Percentiles rank a stretch among this genome's conserved stretches.
Evolutionary conservation across 805 yeast genomes (phyloP).

Genomic region (Starmerella scarabaei): DNA sequence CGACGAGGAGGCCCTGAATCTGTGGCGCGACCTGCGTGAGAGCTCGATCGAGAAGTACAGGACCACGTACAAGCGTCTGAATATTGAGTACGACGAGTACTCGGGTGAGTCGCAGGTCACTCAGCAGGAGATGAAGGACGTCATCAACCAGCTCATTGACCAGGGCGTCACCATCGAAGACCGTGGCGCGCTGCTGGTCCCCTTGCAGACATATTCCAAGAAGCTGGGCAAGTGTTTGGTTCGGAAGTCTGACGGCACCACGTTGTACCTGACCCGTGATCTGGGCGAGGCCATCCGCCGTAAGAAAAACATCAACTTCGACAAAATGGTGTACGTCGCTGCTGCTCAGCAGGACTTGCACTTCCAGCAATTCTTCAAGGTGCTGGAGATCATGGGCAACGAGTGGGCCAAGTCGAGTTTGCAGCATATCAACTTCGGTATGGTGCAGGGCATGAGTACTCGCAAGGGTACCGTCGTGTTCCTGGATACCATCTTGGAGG

Average conservation of each 20-base stretch:
- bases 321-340: conserved; percentile 90
- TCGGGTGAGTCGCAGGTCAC: conserved; percentile 95
- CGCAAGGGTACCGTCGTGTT: conserved; percentile 98
- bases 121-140: conserved; percentile 53
- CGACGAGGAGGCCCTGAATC: conserved; percentile 57
- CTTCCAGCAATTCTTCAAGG: conserved; percentile 84
- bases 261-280: conserved; percentile 87
- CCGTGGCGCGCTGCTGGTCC: conserved; percentile 81
- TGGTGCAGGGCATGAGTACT: conserved; percentile 98
- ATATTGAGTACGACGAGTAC: conserved; percentile 75
- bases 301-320: conserved; percentile 69
- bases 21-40: conserved; percentile 87
- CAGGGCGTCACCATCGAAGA: conserved; percentile 68
- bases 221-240: conserved; percentile 87
- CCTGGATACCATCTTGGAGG: conserved; percentile 83
- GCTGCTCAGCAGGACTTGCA: conserved; percentile 96
- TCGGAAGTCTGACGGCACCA: conserved; percentile 90
- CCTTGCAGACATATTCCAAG: conserved; percentile 71
- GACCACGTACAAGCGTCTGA: conserved; percentile 80
- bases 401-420: conserved; percentile 66
- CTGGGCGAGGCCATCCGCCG: conserved; percentile 93
- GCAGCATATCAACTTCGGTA: conserved; percentile 84
- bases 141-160: conserved; percentile 47
- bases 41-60: conserved; percentile 76
- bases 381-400: conserved; percentile 76